Base-by-base conservation (phyloP, 192 early-diverging fungal genomes). In the Haplosporangium gracile region DNA sequence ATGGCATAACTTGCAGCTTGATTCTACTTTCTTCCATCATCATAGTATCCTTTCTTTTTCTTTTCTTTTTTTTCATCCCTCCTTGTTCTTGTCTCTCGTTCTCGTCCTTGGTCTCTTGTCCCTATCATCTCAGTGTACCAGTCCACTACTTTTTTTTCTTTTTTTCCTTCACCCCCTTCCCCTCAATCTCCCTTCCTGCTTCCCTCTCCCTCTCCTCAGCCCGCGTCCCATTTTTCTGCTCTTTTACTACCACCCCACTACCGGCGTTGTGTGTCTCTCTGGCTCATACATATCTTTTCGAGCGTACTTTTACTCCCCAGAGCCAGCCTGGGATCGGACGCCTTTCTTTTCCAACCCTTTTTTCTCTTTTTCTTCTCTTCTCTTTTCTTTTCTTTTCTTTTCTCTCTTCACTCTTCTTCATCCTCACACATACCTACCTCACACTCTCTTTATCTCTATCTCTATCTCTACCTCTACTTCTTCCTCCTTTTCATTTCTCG, bases 1-100 rank as follows among this genome's bases (percentile, higher is more conserved):
- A 51, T 51, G 15, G 20, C 49, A 45, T 45, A 13, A 45, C 43
- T 45, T 51, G 16, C 20, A 51, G 29, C 26, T 65, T 34, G 60
- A 65, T 65, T 65, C 60, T 65, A 65, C 29, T 65, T 65, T 65
- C 60, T 65, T 70, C 40, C 69, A 70, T 20, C 39, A 70, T 20
- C 69, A 70, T n/a, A 0, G 69, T 22, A 51, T 32, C 65, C n/a
- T 4, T 10, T 49, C 26, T 36, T 36, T 49, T 72, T 40, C 43
- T 22, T 45, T 72, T n/a, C 20, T 72, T 29, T 24, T 45, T 24
- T 49, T n/a, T 29, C 71, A n/a, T 26, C 13, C n/a, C 26, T 42
- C 42, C 71, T 45, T 45, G 15, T 45, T 45, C 40, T 72, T 11
- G 32, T 45, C 39, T 22, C 39, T 22, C 39, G 16, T 45, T 51